Base-by-base conservation (phyloP, 805 yeast species). In the Nakazawaea ishiwadae region DNA sequence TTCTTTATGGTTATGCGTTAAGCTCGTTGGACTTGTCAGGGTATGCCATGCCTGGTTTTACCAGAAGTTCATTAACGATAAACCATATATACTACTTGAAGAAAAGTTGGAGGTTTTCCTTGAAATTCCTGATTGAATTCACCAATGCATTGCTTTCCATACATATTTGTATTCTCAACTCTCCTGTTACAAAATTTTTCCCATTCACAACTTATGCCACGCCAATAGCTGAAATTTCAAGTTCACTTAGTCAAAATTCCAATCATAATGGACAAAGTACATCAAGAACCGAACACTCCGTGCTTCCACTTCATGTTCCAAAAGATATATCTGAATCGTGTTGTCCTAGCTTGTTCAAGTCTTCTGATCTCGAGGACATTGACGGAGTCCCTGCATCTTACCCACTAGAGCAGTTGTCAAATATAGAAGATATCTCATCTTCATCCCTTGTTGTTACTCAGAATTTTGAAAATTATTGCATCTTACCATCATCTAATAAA, bases 401-500 rank as follows among this genome's bases (percentile, higher is more conserved):
- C 39, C 63, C 66, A 1, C 40, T 46, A 17, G 60, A 53, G 31
- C 65, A 60, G 36, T 46, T 55, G 5, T 45, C 51, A 18, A 59
- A 56, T 33, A 51, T 60, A 48, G 53, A 56, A 37, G 65, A 60
- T 38, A 53, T 62, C 3, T 59, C 69, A 5, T 62, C 66, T 4
- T 45, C 70, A 5, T 50, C 57, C 4, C 44, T 58, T 10, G 66
- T 63, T 5, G 68, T 65, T 19, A 61, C 66, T 3, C 59, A 60
- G 37, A 66, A 66, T 40, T 64, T 66, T 42, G 68, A 65, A 38
- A 65, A 59, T 43, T 66, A 55, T 42, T 65, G 68, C 38, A 53
- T 18, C 41, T 55, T 18, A 54, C 57, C 31, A 45, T 46, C 44
- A 31, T 42, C 48, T 15, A 40, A 32, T 26, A 44, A 35, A 35